phyloP scores from a whole-genome alignment of 805 yeast genomes.

The Pichia californica region DNA sequence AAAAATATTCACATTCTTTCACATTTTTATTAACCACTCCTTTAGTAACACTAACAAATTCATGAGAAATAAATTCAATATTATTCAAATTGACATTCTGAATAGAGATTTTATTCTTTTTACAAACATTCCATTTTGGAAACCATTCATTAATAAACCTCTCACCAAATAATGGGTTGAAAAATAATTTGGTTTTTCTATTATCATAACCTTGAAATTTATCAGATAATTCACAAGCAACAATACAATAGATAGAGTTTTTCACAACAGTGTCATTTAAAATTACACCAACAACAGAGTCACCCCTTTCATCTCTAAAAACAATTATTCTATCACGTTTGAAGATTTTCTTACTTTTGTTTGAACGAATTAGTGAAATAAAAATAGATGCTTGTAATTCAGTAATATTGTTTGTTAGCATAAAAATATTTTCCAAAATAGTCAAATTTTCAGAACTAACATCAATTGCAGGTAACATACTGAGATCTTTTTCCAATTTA shows the following conservation, averaged over 20 bases:
- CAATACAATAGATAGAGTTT: conserved; percentile 17
- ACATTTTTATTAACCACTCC: conserved; percentile 3
- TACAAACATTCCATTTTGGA: conserved; percentile 23
- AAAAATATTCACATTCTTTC: not conserved
- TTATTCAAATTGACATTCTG: conserved; percentile 35
- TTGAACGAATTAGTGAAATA: conserved; percentile 39
- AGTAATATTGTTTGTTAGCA: conserved; percentile 27
- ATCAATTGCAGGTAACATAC: conserved; percentile 24
- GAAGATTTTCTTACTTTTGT: conserved; percentile 42
- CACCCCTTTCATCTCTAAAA: conserved; percentile 42
- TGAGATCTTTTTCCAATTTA: conserved; percentile 42
- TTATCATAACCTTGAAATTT: not conserved
- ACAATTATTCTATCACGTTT: conserved; percentile 52
- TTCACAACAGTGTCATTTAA: not conserved
- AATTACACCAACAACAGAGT: conserved; percentile 5
- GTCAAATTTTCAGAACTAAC: conserved; percentile 33
- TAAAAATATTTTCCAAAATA: conserved; percentile 41
- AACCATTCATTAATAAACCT: conserved; percentile 32
- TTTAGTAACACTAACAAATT: conserved; percentile 23
- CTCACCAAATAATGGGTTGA: conserved; percentile 22
- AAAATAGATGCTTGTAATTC: conserved; percentile 44
- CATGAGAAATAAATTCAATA: conserved; percentile 40
- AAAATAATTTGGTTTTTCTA: conserved; percentile 17
- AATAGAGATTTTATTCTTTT: conserved; percentile 8
- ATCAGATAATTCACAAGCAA: conserved; percentile 28